phyloP scores from a whole-genome alignment of 2,329 filamentous ascomycete genomes.

The Xylariaceae sp. region DNA sequence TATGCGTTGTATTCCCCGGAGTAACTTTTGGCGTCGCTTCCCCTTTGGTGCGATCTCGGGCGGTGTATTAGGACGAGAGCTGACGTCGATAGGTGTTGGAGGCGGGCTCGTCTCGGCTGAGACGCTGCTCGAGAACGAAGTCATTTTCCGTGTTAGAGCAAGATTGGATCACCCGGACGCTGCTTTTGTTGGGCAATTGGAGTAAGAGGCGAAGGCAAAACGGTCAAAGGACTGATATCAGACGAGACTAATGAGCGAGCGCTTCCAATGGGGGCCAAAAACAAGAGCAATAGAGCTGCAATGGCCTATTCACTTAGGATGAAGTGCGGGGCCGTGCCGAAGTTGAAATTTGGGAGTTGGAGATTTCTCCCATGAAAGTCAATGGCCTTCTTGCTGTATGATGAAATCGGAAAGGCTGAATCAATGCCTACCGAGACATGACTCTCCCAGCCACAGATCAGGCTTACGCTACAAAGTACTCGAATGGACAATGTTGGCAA shows the following conservation, averaged over 20 bases:
- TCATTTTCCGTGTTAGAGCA: slow-evolving; percentile 6
- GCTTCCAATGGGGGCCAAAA: no score
- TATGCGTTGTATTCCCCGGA: slow-evolving; percentile 74
- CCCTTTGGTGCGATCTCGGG: slow-evolving; percentile 47
- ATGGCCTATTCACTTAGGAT: no score
- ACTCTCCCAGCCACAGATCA: background rate
- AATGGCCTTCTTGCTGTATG: background rate
- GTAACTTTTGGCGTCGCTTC: slow-evolving; percentile 65
- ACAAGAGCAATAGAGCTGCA: no score
- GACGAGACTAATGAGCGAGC: no score
- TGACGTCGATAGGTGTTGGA: slow-evolving; percentile 19
- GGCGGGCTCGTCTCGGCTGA: slow-evolving; percentile 13
- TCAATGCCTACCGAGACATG: slow-evolving; percentile 2
- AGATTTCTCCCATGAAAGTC: background rate
- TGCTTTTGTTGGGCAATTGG: background rate
- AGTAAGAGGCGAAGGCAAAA: background rate
- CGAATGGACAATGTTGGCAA: slow-evolving; percentile 3
- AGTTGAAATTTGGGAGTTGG: no score
- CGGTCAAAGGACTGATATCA: no score
- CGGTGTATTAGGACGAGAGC: slow-evolving; percentile 12
- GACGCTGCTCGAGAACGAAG: slow-evolving; percentile 1
- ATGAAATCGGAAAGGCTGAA: background rate
- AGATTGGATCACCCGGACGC: background rate
- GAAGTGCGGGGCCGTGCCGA: no score
- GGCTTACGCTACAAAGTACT: background rate